Percentiles rank a stretch among this genome's conserved stretches.
Evolutionary conservation across 352 stramenopile species (phyloP).

Genomic region (Pythium plurisporium): DNA sequence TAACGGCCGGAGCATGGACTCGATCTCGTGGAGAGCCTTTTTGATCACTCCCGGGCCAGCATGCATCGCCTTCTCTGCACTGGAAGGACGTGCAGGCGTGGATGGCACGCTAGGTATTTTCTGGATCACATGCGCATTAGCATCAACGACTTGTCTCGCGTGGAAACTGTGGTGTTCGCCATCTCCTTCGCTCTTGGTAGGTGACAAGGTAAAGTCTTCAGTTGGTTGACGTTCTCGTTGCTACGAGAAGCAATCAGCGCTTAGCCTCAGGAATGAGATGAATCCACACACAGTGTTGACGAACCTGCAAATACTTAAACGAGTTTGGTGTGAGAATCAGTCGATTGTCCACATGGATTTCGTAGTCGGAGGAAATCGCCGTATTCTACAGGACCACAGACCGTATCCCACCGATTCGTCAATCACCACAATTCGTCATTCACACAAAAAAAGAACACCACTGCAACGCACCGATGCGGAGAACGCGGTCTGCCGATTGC

Average conservation of each 20-base stretch:
- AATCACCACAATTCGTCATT: neutral
- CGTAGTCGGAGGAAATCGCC: conserved; percentile 57
- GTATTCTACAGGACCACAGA: conserved; percentile 50
- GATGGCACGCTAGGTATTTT: neutral
- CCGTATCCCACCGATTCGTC: too few species aligned
- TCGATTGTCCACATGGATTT: conserved; percentile 61
- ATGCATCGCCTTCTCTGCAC: conserved; percentile 21
- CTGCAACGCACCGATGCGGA: conserved; percentile 6
- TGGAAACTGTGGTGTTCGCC: neutral
- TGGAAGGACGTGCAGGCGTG: neutral
- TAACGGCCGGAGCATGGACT: conserved; percentile 10
- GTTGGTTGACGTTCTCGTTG: neutral
- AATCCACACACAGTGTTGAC: neutral
- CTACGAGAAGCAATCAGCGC: neutral
- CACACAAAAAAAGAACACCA: neutral
- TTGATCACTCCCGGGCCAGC: conserved; percentile 19
- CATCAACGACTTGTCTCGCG: conserved; percentile 9
- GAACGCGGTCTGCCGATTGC: conserved; percentile 1
- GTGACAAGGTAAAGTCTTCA: conserved; percentile 1
- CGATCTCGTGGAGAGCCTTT: conserved; percentile 21
- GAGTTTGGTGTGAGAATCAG: conserved; percentile 65
- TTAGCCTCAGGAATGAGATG: neutral
- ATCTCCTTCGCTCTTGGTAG: neutral
- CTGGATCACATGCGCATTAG: neutral
- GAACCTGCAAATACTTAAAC: conserved; percentile 59